Evolutionary conservation across 306 rosid species (phyloP).

Genomic region (Prosopis cineraria): DNA sequence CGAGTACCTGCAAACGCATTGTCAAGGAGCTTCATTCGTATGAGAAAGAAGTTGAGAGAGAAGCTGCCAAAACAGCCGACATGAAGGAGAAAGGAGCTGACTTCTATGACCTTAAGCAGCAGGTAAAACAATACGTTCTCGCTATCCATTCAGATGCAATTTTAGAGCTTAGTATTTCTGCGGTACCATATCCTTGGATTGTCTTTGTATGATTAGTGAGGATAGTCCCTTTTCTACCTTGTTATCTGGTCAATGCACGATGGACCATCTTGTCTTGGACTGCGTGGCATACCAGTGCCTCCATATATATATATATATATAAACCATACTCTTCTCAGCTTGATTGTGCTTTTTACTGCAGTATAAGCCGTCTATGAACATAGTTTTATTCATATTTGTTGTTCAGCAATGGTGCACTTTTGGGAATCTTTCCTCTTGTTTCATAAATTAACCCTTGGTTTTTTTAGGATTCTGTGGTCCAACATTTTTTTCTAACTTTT

Average conservation of each 20-base stretch:
- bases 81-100: constrained; percentile 90
- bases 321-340: not conserved
- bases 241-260: not conserved
- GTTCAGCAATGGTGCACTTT: not conserved
- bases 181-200: not conserved
- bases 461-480: not conserved
- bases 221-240: not conserved
- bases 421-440: not conserved
- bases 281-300: not conserved
- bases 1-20: constrained; percentile 76
- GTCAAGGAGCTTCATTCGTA: constrained; percentile 83
- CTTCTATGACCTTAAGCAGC: constrained; percentile 86
- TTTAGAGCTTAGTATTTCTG: not conserved
- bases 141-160: not conserved
- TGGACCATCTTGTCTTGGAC: not conserved
- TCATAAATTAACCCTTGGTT: not conserved
- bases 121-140: constrained; percentile 45
- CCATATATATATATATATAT: not conserved
- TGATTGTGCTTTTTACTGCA: not conserved
- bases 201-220: not conserved
- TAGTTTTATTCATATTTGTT: too few relatives aligned
- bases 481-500: too few relatives aligned
- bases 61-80: constrained; percentile 81
- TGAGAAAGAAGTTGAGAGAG: constrained; percentile 87
- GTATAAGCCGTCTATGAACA: too few relatives aligned